These are phyloP conservation scores for Wickerhamiella dianesei DNA, from an alignment of 805 yeast genomes.

Conservation along the genomic window DNA sequence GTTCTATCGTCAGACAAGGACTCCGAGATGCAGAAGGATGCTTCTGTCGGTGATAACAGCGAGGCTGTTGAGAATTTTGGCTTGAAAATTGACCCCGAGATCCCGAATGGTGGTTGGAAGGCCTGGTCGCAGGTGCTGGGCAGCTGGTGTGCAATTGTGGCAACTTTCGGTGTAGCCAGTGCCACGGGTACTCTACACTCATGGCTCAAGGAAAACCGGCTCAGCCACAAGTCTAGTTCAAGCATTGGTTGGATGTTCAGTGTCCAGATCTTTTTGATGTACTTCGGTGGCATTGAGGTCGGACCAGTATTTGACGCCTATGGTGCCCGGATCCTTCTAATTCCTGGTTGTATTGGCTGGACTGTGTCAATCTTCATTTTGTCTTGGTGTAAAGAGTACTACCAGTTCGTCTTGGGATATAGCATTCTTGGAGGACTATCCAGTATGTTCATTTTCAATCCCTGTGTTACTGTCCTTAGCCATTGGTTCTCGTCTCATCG, in stretches of 20 bases:
- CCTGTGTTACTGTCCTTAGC: constrained; percentile 38
- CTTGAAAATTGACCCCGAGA: constrained; percentile 3
- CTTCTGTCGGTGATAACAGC: background rate
- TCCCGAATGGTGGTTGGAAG: constrained; percentile 39
- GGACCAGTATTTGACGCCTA: constrained; percentile 42
- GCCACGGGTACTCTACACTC: constrained; percentile 55
- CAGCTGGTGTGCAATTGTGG: constrained; percentile 40
- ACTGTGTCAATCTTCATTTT: constrained; percentile 38
- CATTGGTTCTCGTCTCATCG: constrained; percentile 48
- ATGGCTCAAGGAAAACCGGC: constrained; percentile 40
- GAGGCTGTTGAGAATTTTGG: constrained; percentile 1
- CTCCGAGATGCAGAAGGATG: background rate
- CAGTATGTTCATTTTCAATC: constrained; percentile 32
- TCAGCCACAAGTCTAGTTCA: constrained; percentile 33
- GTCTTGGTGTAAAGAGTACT: constrained; percentile 36
- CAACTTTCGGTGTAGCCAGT: constrained; percentile 51
- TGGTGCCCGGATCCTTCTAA: constrained; percentile 36
- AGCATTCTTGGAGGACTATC: constrained; percentile 37
- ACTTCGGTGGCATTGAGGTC: constrained; percentile 34
- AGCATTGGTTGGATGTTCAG: constrained; percentile 56
- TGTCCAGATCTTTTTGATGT: constrained; percentile 24
- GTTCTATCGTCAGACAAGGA: background rate
- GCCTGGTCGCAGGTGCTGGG: constrained; percentile 43
- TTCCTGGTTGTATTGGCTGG: constrained; percentile 32
- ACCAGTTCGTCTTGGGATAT: constrained; percentile 45